Evolutionary conservation across 495 filamentous ascomycete species (phyloP).

Genomic region (Xylaria venustula): DNA sequence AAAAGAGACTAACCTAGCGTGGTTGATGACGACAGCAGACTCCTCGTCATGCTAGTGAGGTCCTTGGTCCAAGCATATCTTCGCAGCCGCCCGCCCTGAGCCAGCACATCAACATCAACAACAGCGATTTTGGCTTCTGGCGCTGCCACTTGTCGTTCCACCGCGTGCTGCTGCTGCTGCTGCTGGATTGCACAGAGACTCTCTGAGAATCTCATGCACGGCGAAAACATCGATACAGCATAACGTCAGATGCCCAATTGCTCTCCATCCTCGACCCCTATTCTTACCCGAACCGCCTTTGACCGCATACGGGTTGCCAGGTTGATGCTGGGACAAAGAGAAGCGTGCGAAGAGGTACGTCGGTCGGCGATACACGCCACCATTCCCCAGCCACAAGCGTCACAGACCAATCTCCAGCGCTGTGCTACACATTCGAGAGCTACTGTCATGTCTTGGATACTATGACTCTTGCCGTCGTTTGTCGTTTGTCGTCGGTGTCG

Average conservation of each 20-base stretch:
- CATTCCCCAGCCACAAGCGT: no score
- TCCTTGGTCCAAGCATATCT: background rate
- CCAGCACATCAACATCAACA: slow-evolving; percentile 2
- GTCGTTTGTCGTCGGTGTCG: no score
- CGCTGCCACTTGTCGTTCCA: slow-evolving; percentile 11
- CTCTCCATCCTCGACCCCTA: background rate
- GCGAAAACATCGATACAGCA: no score
- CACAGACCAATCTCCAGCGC: no score
- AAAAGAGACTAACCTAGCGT: background rate
- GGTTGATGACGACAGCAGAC: slow-evolving; percentile 7
- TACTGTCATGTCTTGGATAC: no score
- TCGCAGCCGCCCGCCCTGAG: background rate
- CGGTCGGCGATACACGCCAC: no score
- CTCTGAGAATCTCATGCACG: background rate
- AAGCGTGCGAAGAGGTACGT: background rate
- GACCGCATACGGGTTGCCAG: background rate
- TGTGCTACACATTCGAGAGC: no score
- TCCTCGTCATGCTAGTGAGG: background rate
- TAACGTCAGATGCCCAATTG: background rate
- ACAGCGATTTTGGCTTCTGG: background rate
- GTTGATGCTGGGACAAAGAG: slow-evolving; percentile 10
- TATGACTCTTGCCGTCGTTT: no score
- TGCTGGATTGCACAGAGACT: background rate
- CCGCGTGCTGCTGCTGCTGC: background rate
- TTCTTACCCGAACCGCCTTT: background rate